Conservation (phyloP, 352 stramenopile species). For the Globisporangium irregulare region DNA sequence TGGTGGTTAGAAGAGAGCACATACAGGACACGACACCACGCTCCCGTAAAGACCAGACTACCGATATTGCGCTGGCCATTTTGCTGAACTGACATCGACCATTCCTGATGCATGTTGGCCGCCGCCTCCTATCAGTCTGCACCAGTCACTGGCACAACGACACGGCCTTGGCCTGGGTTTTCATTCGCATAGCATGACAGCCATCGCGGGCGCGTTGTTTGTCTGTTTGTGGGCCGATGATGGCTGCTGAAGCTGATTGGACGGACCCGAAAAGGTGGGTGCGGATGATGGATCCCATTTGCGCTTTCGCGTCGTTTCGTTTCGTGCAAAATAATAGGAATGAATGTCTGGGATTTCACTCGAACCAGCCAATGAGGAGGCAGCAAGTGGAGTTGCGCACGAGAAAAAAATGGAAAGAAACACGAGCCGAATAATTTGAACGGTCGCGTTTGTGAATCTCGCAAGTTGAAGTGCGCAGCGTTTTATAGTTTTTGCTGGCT, state of each 20-base stretch:
- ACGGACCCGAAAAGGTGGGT: slow-evolving; percentile 5
- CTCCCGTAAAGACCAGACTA: not conserved
- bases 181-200: not conserved
- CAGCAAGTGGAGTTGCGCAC: not conserved
- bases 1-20: no score
- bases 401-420: slow-evolving; percentile 13
- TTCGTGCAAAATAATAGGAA: not conserved
- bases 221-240: not conserved
- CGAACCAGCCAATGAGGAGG: not conserved
- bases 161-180: not conserved
- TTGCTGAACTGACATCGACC: not conserved
- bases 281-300: slow-evolving; percentile 1
- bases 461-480: slow-evolving; percentile 12
- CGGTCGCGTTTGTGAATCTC: not conserved
- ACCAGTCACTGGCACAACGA: not conserved
- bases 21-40: not conserved
- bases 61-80: no score
- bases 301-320: not conserved
- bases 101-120: not conserved
- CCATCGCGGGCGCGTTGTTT: not conserved
- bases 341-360: not conserved
- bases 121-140: not conserved
- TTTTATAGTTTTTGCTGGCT: not conserved
- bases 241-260: not conserved
- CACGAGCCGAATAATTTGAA: not conserved